These are phyloP conservation scores for Leccinum griseonigrum DNA, from an alignment of 1,284 basidiomycete genomes.

Conservation along the genomic window DNA sequence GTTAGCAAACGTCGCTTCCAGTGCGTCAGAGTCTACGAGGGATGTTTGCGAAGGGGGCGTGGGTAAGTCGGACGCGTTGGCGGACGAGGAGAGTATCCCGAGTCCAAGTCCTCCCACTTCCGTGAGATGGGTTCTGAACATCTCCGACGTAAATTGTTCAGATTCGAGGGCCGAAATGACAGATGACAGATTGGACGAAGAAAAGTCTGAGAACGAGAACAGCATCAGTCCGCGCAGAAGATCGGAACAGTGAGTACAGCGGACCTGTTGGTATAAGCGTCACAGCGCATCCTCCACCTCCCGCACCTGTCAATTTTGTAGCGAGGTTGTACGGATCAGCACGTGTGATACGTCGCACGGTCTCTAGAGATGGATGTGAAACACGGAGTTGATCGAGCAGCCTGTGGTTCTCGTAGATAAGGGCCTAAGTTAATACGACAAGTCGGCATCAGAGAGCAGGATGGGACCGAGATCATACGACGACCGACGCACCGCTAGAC, in stretches of 20 bases:
- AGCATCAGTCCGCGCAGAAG: slow-evolving; percentile 8
- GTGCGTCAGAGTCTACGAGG: slow-evolving; percentile 37
- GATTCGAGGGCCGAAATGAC: slow-evolving; percentile 57
- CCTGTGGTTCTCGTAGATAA: slow-evolving; percentile 88
- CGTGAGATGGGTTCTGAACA: slow-evolving; percentile 88
- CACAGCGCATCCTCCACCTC: slow-evolving; percentile 98
- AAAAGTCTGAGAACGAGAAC: slow-evolving; percentile 52
- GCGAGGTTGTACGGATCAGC: slow-evolving; percentile 67
- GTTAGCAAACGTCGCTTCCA: slow-evolving; percentile 51
- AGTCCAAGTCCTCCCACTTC: slow-evolving; percentile 92
- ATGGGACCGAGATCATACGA: not conserved
- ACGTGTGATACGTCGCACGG: slow-evolving; percentile 71
- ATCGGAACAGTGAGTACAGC: slow-evolving; percentile 29
- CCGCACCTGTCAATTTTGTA: slow-evolving; percentile 98
- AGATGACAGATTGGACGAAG: slow-evolving; percentile 51
- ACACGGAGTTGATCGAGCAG: slow-evolving; percentile 91
- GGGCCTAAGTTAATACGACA: slow-evolving; percentile 41
- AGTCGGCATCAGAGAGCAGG: not conserved
- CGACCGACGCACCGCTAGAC: slow-evolving; percentile 53
- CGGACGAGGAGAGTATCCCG: slow-evolving; percentile 57
- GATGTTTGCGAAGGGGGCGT: slow-evolving; percentile 37
- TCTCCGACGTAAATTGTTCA: slow-evolving; percentile 42
- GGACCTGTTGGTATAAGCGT: slow-evolving; percentile 90
- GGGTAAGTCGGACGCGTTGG: slow-evolving; percentile 6
- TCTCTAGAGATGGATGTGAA: slow-evolving; percentile 86